A percentile compares a stretch with the other conserved stretches of the same genome.
These are phyloP conservation scores for Chytriomyces sp. DNA, from an alignment of 192 early-diverging fungal genomes.

Conservation along the genomic window DNA sequence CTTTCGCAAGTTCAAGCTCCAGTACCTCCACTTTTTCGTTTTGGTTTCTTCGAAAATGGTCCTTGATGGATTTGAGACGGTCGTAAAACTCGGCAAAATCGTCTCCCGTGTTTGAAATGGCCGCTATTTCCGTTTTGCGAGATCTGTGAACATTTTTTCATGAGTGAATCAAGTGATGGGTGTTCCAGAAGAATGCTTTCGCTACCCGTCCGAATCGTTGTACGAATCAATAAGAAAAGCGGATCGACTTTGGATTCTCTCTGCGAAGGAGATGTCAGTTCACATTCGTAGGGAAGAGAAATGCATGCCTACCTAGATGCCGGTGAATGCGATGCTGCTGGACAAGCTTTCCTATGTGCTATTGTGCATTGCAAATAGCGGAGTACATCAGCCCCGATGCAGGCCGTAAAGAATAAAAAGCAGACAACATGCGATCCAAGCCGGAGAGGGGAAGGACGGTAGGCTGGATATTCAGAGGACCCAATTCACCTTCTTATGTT, in stretches of 20 bases:
- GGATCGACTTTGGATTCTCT: slow-evolving; percentile 72
- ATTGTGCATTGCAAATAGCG: too few species aligned
- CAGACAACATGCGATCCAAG: too few species aligned
- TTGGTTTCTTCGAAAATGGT: slow-evolving; percentile 78
- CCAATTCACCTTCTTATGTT: slow-evolving; percentile 57
- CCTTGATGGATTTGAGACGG: slow-evolving; percentile 80
- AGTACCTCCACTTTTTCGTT: slow-evolving; percentile 79
- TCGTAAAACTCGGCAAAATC: slow-evolving; percentile 88
- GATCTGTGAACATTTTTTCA: slow-evolving; percentile 50
- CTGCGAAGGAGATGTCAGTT: slow-evolving; percentile 18
- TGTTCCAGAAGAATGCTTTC: too few species aligned
- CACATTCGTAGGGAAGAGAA: too few species aligned
- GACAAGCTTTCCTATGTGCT: slow-evolving; percentile 79
- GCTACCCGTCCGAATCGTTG: slow-evolving; percentile 74
- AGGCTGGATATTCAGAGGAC: too few species aligned
- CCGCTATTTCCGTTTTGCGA: slow-evolving; percentile 71
- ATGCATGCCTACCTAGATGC: slow-evolving; percentile 40
- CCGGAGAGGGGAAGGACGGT: too few species aligned
- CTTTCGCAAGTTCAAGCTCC: slow-evolving; percentile 59
- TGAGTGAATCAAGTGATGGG: too few species aligned
- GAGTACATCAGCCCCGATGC: too few species aligned
- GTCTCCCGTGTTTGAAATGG: slow-evolving; percentile 58
- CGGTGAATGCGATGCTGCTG: slow-evolving; percentile 80
- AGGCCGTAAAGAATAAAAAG: too few species aligned
- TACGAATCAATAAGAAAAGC: slow-evolving; percentile 69